These are phyloP conservation scores for Myxozyma kluyveri DNA, from an alignment of 805 yeast genomes.

Conservation along the genomic window DNA sequence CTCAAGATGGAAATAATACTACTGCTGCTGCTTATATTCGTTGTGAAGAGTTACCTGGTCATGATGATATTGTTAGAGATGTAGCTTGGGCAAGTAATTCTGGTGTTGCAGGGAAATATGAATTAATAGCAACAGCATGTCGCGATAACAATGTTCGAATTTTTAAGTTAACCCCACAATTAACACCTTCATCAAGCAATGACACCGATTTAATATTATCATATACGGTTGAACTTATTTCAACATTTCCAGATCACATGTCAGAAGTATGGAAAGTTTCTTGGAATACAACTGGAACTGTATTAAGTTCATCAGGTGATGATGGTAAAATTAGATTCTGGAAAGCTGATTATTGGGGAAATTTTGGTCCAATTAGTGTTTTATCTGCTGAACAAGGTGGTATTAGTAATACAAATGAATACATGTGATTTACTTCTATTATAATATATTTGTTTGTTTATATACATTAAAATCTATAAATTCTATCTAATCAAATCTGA, in stretches of 20 bases:
- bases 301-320: slow-evolving; percentile 89
- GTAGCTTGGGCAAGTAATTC: slow-evolving; percentile 28
- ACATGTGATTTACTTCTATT: slow-evolving; percentile 1
- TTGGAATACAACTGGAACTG: slow-evolving; percentile 93
- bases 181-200: slow-evolving; percentile 20
- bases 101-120: slow-evolving; percentile 62
- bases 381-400: slow-evolving; percentile 54
- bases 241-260: slow-evolving; percentile 70
- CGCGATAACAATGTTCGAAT: slow-evolving; percentile 91
- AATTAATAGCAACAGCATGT: slow-evolving; percentile 90
- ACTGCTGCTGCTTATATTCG: slow-evolving; percentile 44
- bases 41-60: slow-evolving; percentile 61
- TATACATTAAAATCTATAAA: not conserved
- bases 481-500: not conserved
- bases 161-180: slow-evolving; percentile 54
- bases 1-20: not conserved
- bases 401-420: slow-evolving; percentile 10
- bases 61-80: slow-evolving; percentile 36
- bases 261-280: slow-evolving; percentile 95
- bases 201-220: slow-evolving; percentile 16
- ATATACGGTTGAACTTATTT: slow-evolving; percentile 55
- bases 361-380: slow-evolving; percentile 89
- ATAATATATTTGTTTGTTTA: slow-evolving; percentile 1
- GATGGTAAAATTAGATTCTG: slow-evolving; percentile 90
- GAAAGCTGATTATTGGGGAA: slow-evolving; percentile 82